Conservation (phyloP, 306 rosid genomes). For the Cicer bijugum region DNA sequence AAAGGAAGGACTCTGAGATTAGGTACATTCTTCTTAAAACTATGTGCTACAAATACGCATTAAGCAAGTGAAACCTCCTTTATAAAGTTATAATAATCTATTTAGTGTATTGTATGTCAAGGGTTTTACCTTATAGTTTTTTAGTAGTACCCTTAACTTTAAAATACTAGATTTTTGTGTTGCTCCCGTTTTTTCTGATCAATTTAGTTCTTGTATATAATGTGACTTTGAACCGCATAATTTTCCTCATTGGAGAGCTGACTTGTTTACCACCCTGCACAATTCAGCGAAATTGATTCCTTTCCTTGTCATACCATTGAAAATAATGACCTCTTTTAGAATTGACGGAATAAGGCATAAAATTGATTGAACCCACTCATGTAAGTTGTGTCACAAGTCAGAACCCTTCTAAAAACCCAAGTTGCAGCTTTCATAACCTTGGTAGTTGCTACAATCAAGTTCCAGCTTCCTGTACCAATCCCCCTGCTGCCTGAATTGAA, state of each 20-base stretch:
- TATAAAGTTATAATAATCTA: neutral
- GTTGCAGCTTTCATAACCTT: neutral
- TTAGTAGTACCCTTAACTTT: neutral
- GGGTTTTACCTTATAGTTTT: neutral
- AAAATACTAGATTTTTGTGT: neutral
- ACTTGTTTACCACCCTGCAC: too few relatives aligned
- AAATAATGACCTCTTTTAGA: too few relatives aligned
- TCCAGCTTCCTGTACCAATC: neutral
- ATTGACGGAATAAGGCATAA: neutral
- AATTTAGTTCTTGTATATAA: neutral
- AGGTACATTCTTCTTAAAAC: conserved; percentile 55
- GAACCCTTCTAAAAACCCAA: neutral
- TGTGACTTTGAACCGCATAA: neutral
- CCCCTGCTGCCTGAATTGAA: neutral
- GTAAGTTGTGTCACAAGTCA: neutral
- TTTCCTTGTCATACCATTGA: too few relatives aligned
- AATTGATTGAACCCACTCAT: neutral
- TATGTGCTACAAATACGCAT: neutral
- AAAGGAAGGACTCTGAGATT: conserved; percentile 95
- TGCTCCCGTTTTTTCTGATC: neutral
- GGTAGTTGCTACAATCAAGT: neutral
- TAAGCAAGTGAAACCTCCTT: neutral
- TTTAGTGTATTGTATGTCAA: neutral
- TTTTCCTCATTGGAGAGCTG: neutral
- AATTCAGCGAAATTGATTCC: too few relatives aligned